Conservation (phyloP, 2,329 filamentous ascomycete species). For the Hypoxylon sp. region DNA sequence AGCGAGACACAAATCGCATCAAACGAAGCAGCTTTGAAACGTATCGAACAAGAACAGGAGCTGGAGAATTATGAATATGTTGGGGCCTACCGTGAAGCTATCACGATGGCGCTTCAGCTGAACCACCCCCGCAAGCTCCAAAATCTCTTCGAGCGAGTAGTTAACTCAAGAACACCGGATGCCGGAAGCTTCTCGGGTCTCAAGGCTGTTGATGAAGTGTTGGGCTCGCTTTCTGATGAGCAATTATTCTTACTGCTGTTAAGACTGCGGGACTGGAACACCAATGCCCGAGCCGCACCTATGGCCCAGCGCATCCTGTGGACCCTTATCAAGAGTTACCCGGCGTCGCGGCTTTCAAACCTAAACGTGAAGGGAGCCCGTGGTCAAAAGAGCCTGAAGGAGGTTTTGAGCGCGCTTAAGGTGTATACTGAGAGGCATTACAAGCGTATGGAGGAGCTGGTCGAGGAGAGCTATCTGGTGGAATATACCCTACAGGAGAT, state of each 20-base stretch:
- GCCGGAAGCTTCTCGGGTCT: slow-evolving; percentile 70
- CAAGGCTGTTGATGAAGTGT: slow-evolving; percentile 80
- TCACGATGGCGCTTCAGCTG: slow-evolving; percentile 88
- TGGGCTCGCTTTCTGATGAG: slow-evolving; percentile 80
- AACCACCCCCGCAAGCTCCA: slow-evolving; percentile 93
- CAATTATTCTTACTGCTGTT: slow-evolving; percentile 86
- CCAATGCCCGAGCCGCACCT: slow-evolving; percentile 85
- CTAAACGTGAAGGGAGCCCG: slow-evolving; percentile 67
- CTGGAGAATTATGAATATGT: slow-evolving; percentile 91
- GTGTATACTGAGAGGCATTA: slow-evolving; percentile 96
- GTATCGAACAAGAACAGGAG: slow-evolving; percentile 93
- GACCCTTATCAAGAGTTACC: slow-evolving; percentile 81
- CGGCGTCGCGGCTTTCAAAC: slow-evolving; percentile 77
- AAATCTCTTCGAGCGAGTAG: slow-evolving; percentile 81
- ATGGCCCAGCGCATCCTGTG: slow-evolving; percentile 87
- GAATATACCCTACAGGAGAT: slow-evolving; percentile 95
- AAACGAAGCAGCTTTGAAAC: slow-evolving; percentile 75
- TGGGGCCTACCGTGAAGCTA: slow-evolving; percentile 90
- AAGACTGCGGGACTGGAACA: slow-evolving; percentile 94
- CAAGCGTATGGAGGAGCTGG: slow-evolving; percentile 84
- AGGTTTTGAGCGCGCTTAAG: slow-evolving; percentile 85
- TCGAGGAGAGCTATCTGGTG: slow-evolving; percentile 93
- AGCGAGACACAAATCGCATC: slow-evolving; percentile 78
- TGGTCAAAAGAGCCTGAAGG: slow-evolving; percentile 75
- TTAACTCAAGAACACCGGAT: slow-evolving; percentile 69